Base-by-base conservation (phyloP, 257 asterid genomes). In the Salvia hispanica region DNA sequence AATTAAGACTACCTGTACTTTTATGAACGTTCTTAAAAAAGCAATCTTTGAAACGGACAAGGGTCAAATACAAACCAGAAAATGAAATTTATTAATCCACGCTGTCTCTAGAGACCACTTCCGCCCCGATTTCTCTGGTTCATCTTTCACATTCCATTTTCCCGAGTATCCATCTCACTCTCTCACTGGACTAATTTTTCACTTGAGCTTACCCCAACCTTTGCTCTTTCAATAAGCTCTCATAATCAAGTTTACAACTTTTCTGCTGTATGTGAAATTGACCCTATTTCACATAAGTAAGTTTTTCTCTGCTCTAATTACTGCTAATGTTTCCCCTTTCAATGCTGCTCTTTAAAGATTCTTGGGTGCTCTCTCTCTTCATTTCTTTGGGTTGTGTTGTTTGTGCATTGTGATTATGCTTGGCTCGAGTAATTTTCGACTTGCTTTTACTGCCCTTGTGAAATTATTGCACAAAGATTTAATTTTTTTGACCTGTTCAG, bases 41-140 rank as follows among this genome's bases (percentile, higher is more conserved):
- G 45, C 14, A 18, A 10, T 51, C 11, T 9, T 31, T n/a, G 10
- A 46, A 71, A 33, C 48, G 67, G 69, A 51, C 69, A 44, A 52
- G 34, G 14, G 66, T 18, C 62, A 45, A 9, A 44, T 46, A 62
- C 14, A 47, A 47, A 51, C 21, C 58, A 59, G 62, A 34, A 50
- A 5, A 36, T 62, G 13, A 61, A 65, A 42, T 58, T 28, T 51
- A 75, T 40, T 56, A 62, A 37, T 67, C 77, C 81, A 72, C 77
- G 56, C 73, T 71, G 80, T 71, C 66, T 55, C 66, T 74, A 40
- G 33, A 67, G 55, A 7, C 67, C 72, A 14, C 54, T 3, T 33
- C 54, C 7, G 10, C 42, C 43, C 40, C 37, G 37, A 8, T 40
- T 56, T 54, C 57, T 48, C 73, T 64, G 64, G 52, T 68, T 62